A percentile compares a stretch with the other conserved stretches of the same genome.
Evolutionary conservation across 371 early-diverging fungal species (phyloP).

Genomic region (Zopfochytrium polystomum): DNA sequence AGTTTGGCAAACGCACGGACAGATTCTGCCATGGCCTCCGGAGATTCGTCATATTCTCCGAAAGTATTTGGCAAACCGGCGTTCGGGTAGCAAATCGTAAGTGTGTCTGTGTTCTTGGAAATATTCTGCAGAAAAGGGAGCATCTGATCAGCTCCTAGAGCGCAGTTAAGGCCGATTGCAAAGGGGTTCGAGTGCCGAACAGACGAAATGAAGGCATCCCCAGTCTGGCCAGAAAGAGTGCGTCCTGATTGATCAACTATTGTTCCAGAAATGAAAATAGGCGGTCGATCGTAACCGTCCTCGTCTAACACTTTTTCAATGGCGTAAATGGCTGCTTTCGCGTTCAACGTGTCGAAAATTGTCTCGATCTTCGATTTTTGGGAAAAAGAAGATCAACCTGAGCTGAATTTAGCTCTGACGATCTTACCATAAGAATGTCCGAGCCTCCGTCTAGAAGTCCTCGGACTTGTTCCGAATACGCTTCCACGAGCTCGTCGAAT

Average conservation of each 20-base stretch:
- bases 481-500: constrained; percentile 85
- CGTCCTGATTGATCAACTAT: constrained; percentile 94
- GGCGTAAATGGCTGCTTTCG: constrained; percentile 89
- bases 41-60: constrained; percentile 71
- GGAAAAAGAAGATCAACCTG: too few relatives aligned
- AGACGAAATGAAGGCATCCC: constrained; percentile 89
- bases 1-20: constrained; percentile 83
- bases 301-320: constrained; percentile 80
- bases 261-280: constrained; percentile 92
- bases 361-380: too few relatives aligned
- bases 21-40: constrained; percentile 77
- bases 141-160: constrained; percentile 92
- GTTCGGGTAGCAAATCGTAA: constrained; percentile 91
- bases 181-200: constrained; percentile 74
- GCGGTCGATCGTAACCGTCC: constrained; percentile 68
- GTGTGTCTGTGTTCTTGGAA: constrained; percentile 71
- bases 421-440: constrained; percentile 86
- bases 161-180: constrained; percentile 94
- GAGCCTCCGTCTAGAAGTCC: constrained; percentile 91
- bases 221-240: constrained; percentile 92
- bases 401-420: too few relatives aligned
- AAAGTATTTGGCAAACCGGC: constrained; percentile 64
- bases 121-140: constrained; percentile 89
- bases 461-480: constrained; percentile 82
- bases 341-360: constrained; percentile 92